phyloP scores from a whole-genome alignment of 371 early-diverging fungal species.

The Cokeromyces recurvatus region DNA sequence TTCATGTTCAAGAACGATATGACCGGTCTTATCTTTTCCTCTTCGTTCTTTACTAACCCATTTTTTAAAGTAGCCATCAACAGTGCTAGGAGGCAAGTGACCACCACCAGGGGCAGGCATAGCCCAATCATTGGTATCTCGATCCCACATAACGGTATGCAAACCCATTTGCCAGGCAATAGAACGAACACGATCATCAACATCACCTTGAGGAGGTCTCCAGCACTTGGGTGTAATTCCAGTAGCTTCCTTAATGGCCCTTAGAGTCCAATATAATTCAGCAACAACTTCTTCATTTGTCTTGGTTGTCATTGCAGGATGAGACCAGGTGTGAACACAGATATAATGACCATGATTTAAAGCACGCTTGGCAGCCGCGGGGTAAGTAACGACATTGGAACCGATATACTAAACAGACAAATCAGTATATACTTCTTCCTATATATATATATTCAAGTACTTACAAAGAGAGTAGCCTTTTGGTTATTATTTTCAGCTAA shows the following conservation, averaged over 20 bases:
- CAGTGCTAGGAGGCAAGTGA: slow-evolving; percentile 18
- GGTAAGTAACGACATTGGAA: slow-evolving; percentile 18
- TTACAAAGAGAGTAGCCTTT: slow-evolving; percentile 30
- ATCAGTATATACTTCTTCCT: slow-evolving; percentile 13
- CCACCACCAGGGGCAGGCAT: slow-evolving; percentile 43
- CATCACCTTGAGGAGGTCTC: slow-evolving; percentile 55
- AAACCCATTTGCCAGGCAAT: slow-evolving; percentile 52
- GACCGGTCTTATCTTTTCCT: slow-evolving; percentile 32
- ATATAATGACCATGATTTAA: slow-evolving; percentile 25
- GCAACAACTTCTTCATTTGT: slow-evolving; percentile 51
- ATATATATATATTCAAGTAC: slow-evolving; percentile 3
- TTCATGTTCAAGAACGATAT: slow-evolving; percentile 47
- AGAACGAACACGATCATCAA: slow-evolving; percentile 48
- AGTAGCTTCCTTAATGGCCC: slow-evolving; percentile 48
- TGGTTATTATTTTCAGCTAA: slow-evolving; percentile 19
- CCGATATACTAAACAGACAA: slow-evolving; percentile 16
- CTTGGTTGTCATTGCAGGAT: slow-evolving; percentile 49
- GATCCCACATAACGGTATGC: slow-evolving; percentile 32
- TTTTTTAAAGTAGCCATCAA: slow-evolving; percentile 17
- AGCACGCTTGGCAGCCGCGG: slow-evolving; percentile 24
- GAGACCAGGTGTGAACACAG: slow-evolving; percentile 52
- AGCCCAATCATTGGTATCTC: slow-evolving; percentile 32
- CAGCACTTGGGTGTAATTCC: slow-evolving; percentile 53
- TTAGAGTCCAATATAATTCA: slow-evolving; percentile 50
- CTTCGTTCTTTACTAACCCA: slow-evolving; percentile 33